Evolutionary conservation across 805 yeast species (phyloP).

Genomic region (Starmerella apis): DNA sequence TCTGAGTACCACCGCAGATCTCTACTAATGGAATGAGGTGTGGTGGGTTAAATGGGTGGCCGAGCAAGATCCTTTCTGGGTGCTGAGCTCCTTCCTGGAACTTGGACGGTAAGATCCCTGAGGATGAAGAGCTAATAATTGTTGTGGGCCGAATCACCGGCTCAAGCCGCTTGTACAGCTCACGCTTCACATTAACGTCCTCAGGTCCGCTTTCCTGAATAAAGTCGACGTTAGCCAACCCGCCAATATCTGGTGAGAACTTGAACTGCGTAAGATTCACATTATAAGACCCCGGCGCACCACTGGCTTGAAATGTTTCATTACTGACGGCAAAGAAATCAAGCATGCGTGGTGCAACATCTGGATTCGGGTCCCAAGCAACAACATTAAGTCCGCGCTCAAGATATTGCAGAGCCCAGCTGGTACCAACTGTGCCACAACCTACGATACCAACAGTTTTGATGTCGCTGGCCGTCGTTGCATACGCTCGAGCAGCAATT

Average conservation of each 20-base stretch:
- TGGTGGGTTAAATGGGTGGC: slow-evolving; percentile 21
- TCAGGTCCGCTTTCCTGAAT: slow-evolving; percentile 20
- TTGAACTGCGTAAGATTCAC: slow-evolving; percentile 10
- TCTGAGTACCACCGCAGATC: slow-evolving; percentile 16
- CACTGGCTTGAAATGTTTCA: slow-evolving; percentile 12
- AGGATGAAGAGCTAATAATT: slow-evolving; percentile 16
- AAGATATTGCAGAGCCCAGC: slow-evolving; percentile 18
- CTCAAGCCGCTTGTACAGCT: slow-evolving; percentile 11
- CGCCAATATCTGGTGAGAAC: not conserved
- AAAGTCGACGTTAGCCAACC: slow-evolving; percentile 14
- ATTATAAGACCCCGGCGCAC: slow-evolving; percentile 1
- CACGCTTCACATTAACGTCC: slow-evolving; percentile 9
- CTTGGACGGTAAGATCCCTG: slow-evolving; percentile 15
- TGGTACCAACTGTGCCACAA: slow-evolving; percentile 16
- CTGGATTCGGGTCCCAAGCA: slow-evolving; percentile 14
- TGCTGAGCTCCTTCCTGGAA: slow-evolving; percentile 16
- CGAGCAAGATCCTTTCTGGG: slow-evolving; percentile 19
- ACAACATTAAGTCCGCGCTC: slow-evolving; percentile 12
- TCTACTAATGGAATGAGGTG: slow-evolving; percentile 17
- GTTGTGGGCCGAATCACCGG: slow-evolving; percentile 10
- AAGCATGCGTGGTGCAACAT: slow-evolving; percentile 11
- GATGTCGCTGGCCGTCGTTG: slow-evolving; percentile 5
- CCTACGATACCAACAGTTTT: slow-evolving; percentile 16
- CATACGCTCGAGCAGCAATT: not conserved
- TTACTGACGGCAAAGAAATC: slow-evolving; percentile 10